A percentile compares a stretch with the other conserved stretches of the same genome.
These are phyloP conservation scores for Naganishia vaughanmartiniae DNA, from an alignment of 768 basidiomycete genomes.

Conservation along the genomic window DNA sequence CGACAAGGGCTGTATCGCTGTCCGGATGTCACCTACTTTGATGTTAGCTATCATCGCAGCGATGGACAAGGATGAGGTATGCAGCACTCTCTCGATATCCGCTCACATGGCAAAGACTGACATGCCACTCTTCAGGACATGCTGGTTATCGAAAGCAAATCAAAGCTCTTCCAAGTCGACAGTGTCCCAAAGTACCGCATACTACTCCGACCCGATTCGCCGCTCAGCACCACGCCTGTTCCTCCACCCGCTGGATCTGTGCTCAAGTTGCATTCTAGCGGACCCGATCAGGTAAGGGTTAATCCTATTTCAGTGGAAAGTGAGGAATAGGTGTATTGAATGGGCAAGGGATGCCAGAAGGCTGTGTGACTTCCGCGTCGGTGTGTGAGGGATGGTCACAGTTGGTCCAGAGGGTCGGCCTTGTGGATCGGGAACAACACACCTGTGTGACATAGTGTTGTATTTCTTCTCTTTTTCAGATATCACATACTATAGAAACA, in stretches of 20 bases:
- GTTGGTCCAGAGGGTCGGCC: no score
- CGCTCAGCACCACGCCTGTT: background rate
- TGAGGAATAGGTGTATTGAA: background rate
- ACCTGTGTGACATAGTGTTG: no score
- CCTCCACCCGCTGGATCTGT: background rate
- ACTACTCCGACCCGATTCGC: background rate
- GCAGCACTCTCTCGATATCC: background rate
- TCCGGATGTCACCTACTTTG: background rate
- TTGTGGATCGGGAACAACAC: no score
- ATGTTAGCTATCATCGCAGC: background rate
- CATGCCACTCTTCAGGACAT: background rate
- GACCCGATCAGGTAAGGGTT: background rate
- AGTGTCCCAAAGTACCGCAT: background rate
- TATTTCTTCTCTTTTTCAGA: no score
- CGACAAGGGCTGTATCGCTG: background rate
- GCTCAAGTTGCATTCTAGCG: constrained; percentile 1
- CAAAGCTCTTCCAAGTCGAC: constrained; percentile 3
- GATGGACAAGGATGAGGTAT: background rate
- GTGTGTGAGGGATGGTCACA: no score
- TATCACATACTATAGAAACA: no score
- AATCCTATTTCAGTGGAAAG: background rate
- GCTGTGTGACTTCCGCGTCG: no score
- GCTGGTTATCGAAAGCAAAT: background rate
- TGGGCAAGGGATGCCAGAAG: no score
- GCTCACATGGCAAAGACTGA: background rate